Evolutionary conservation across 306 rosid genomes (phyloP).

Genomic region (Urtica urens): DNA sequence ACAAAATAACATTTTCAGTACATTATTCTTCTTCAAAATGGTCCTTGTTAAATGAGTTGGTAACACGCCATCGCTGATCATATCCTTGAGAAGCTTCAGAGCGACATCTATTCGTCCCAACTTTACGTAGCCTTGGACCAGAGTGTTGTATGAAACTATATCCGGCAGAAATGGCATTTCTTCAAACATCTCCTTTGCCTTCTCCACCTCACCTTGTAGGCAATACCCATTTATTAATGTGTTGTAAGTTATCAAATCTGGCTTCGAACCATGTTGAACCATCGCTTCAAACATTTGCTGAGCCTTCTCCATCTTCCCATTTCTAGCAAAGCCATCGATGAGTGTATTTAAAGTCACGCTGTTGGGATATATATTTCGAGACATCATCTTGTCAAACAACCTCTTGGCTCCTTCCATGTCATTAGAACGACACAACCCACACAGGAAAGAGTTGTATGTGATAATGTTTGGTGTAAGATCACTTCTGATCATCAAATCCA

Average conservation of each 20-base stretch:
- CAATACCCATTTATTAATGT: conserved; percentile 24
- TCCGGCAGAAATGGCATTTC: conserved; percentile 26
- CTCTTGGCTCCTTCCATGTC: background rate
- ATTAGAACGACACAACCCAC: background rate
- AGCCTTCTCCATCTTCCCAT: conserved; percentile 6
- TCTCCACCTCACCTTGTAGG: conserved; percentile 23
- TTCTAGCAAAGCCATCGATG: background rate
- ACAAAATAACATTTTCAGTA: too few species aligned
- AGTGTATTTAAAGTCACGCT: background rate
- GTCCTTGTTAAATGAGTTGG: conserved; percentile 9
- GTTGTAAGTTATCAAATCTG: background rate
- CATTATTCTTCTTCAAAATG: too few species aligned
- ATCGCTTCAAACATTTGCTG: background rate
- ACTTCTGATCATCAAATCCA: too few species aligned
- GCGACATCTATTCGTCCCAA: conserved; percentile 17
- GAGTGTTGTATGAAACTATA: conserved; percentile 16
- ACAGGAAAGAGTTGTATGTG: background rate
- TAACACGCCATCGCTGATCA: conserved; percentile 21
- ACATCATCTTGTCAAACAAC: background rate
- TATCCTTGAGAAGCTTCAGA: conserved; percentile 22
- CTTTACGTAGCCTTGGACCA: conserved; percentile 21
- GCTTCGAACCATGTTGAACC: background rate
- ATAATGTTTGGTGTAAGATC: background rate
- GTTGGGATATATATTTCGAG: background rate
- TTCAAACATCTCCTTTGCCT: conserved; percentile 20